phyloP scores from a whole-genome alignment of 345 rosid species.

The Turnera subulata region DNA sequence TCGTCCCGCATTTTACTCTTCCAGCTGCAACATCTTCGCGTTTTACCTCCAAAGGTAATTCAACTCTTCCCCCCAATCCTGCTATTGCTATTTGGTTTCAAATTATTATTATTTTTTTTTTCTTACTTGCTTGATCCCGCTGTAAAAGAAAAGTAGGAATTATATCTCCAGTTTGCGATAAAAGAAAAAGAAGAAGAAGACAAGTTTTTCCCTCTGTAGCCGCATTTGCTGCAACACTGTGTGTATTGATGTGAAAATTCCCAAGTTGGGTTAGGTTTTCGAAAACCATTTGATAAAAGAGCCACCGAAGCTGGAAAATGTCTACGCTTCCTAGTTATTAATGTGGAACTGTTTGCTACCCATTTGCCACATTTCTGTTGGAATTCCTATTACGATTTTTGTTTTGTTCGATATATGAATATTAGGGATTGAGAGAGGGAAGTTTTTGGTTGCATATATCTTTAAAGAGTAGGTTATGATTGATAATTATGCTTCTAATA shows the following conservation, averaged over 20 bases:
- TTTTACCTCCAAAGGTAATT: conserved; percentile 6
- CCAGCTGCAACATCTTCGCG: background rate
- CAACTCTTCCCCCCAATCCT: background rate
- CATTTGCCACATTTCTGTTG: background rate
- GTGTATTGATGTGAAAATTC: too few species aligned
- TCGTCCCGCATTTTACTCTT: background rate
- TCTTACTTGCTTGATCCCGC: background rate
- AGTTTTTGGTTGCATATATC: too few species aligned
- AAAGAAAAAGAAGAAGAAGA: too few species aligned
- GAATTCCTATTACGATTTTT: background rate
- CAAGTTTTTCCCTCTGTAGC: background rate
- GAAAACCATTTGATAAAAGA: too few species aligned
- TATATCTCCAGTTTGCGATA: background rate
- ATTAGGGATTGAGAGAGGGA: too few species aligned
- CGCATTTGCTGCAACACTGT: too few species aligned
- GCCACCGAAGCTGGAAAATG: too few species aligned
- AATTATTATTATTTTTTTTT: background rate
- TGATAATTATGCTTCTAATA: conserved; percentile 27
- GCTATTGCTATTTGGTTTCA: too few species aligned
- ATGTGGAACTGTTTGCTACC: background rate
- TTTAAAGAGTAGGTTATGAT: background rate
- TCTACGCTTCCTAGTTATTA: background rate
- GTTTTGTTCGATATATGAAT: background rate
- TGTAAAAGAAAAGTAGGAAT: too few species aligned
- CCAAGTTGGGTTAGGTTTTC: too few species aligned